Percentiles rank a stretch among this genome's conserved stretches.
These are phyloP conservation scores for Corymbia calophylla DNA, from an alignment of 441 rosid genomes.

Conservation along the genomic window DNA sequence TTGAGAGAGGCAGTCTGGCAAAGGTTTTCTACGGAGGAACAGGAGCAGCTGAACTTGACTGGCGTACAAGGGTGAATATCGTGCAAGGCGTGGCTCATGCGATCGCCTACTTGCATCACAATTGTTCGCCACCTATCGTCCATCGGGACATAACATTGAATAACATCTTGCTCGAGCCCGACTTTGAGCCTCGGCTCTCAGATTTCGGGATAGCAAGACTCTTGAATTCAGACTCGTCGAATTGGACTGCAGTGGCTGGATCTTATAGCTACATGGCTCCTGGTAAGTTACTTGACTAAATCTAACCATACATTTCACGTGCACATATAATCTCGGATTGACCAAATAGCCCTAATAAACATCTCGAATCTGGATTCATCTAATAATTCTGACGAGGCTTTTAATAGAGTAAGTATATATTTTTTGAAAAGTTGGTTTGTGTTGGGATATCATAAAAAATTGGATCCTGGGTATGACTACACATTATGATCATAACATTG, in stretches of 20 bases:
- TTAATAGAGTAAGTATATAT: background rate
- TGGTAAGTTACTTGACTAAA: background rate
- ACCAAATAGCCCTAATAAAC: background rate
- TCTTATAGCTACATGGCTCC: conserved; percentile 22
- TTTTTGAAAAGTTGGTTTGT: background rate
- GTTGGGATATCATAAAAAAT: background rate
- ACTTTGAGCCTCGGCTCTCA: conserved; percentile 9
- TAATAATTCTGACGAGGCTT: background rate
- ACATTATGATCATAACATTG: background rate
- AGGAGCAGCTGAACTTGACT: conserved; percentile 1
- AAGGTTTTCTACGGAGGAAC: background rate
- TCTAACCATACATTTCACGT: background rate
- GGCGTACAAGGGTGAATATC: conserved; percentile 6
- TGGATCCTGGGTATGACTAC: background rate
- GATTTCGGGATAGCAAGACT: conserved; percentile 19
- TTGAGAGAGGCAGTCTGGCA: conserved; percentile 2
- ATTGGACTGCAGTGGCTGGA: background rate
- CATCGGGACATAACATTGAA: conserved; percentile 19
- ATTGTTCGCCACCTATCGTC: background rate
- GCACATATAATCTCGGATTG: background rate
- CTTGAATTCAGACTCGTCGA: background rate
- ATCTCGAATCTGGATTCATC: background rate
- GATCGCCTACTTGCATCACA: conserved; percentile 20
- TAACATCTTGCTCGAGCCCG: conserved; percentile 11
- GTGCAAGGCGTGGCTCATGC: conserved; percentile 12